These are phyloP conservation scores for Parmales sp. DNA, from an alignment of 108 stramenopile species.

Conservation along the genomic window DNA sequence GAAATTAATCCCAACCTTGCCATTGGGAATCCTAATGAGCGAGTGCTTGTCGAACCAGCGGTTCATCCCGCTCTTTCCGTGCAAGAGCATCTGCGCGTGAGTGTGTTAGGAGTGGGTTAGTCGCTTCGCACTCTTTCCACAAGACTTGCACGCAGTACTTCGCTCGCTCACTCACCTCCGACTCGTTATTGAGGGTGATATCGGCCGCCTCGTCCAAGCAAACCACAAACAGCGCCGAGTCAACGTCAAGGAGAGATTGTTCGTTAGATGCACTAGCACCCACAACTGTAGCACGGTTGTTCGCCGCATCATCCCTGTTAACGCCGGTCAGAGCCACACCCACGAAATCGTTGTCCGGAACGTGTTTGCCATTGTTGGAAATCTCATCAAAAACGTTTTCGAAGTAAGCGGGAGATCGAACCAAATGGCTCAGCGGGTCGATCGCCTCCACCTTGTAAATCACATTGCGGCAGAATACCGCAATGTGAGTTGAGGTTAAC, in stretches of 20 bases:
- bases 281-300: background rate
- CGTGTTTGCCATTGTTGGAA: too few relatives aligned
- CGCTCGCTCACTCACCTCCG: too few relatives aligned
- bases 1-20: constrained; percentile 31
- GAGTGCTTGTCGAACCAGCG: constrained; percentile 45
- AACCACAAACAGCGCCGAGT: background rate
- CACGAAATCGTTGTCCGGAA: too few relatives aligned
- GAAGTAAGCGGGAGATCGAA: background rate
- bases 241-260: background rate
- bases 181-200: background rate
- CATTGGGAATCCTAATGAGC: constrained; percentile 18
- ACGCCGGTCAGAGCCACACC: too few relatives aligned
- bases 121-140: too few relatives aligned
- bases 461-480: constrained; percentile 19
- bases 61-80: constrained; percentile 19
- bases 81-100: background rate
- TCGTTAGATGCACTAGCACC: background rate
- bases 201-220: background rate
- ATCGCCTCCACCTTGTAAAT: constrained; percentile 15
- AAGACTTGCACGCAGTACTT: too few relatives aligned
- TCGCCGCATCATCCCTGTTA: background rate
- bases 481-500: constrained; percentile 19
- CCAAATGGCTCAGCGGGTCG: background rate
- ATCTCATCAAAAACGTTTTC: too few relatives aligned
- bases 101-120: too few relatives aligned